A percentile compares a stretch with the other conserved stretches of the same genome.
Conservation (phyloP, 257 asterid genomes). For the Solanum lycopersicoides region DNA sequence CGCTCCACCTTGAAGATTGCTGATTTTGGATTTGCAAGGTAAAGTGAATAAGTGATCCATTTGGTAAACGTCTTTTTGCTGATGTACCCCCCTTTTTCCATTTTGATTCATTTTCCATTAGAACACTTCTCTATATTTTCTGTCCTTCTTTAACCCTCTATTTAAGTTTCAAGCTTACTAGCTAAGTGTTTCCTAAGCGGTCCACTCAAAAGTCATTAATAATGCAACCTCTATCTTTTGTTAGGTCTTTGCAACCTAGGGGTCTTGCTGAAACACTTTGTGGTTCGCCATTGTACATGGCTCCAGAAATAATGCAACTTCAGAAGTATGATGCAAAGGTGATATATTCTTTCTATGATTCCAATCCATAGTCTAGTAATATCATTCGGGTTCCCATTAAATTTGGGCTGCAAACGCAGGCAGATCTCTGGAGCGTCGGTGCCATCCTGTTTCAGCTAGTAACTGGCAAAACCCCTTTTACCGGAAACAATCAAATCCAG, state of each 20-base stretch:
- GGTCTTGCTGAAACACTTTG: conserved; percentile 85
- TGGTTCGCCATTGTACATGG: conserved; percentile 96
- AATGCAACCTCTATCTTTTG: conserved; percentile 5
- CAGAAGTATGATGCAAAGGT: conserved; percentile 93
- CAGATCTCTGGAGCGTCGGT: conserved; percentile 98
- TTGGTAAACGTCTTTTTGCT: neutral
- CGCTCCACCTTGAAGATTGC: conserved; percentile 37
- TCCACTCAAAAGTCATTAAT: neutral
- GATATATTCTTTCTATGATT: conserved; percentile 10
- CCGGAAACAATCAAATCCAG: conserved; percentile 65
- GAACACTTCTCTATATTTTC: neutral
- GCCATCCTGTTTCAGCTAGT: conserved; percentile 82
- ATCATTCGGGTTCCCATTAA: conserved; percentile 12
- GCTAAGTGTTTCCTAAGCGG: neutral
- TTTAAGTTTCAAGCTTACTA: neutral
- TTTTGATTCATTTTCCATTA: neutral
- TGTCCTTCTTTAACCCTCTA: neutral
- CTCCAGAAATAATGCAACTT: conserved; percentile 90
- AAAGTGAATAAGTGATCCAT: neutral
- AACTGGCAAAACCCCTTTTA: conserved; percentile 77
- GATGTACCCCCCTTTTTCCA: neutral
- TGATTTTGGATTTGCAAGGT: conserved; percentile 83
- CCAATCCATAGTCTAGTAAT: neutral
- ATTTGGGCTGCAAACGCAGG: conserved; percentile 41
- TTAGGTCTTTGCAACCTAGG: conserved; percentile 70